phyloP scores from a whole-genome alignment of 805 yeast species.

The Zygosaccharomyces lentus region DNA sequence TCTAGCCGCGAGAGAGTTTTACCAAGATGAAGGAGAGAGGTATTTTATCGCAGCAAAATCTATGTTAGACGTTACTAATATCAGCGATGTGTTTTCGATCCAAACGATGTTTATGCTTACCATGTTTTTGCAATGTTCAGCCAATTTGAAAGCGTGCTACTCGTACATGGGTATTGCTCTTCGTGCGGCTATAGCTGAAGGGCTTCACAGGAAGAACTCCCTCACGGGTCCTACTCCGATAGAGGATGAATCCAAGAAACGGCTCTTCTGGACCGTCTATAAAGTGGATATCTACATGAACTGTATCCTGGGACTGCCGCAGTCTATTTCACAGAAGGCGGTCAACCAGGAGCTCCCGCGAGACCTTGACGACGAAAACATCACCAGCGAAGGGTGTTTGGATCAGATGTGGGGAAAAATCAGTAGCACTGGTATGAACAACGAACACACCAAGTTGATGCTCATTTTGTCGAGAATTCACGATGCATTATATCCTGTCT shows the following conservation, averaged over 20 bases:
- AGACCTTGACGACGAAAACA: conserved; percentile 82
- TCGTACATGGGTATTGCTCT: conserved; percentile 86
- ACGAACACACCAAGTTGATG: conserved; percentile 75
- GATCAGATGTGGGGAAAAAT: conserved; percentile 48
- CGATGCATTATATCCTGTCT: conserved; percentile 12
- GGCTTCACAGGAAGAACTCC: conserved; percentile 68
- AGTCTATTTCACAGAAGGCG: conserved; percentile 69
- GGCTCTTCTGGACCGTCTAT: conserved; percentile 84
- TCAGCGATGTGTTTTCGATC: conserved; percentile 72
- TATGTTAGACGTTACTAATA: conserved; percentile 75
- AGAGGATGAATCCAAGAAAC: conserved; percentile 75
- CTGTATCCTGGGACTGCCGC: conserved; percentile 80
- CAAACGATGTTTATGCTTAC: conserved; percentile 86
- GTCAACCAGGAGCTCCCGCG: conserved; percentile 83
- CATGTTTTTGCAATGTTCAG: conserved; percentile 81
- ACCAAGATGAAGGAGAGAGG: conserved; percentile 72
- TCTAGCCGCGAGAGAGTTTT: conserved; percentile 26
- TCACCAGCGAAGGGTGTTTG: conserved; percentile 59
- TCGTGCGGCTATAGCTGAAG: conserved; percentile 76
- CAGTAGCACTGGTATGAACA: conserved; percentile 75
- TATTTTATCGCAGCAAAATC: conserved; percentile 79
- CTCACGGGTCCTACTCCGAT: conserved; percentile 63
- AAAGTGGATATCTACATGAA: conserved; percentile 89
- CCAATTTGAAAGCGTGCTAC: conserved; percentile 80
- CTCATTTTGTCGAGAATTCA: conserved; percentile 45